Base-by-base conservation (phyloP, 2,329 filamentous ascomycete species). In the Tolypocladium capitatum region DNA sequence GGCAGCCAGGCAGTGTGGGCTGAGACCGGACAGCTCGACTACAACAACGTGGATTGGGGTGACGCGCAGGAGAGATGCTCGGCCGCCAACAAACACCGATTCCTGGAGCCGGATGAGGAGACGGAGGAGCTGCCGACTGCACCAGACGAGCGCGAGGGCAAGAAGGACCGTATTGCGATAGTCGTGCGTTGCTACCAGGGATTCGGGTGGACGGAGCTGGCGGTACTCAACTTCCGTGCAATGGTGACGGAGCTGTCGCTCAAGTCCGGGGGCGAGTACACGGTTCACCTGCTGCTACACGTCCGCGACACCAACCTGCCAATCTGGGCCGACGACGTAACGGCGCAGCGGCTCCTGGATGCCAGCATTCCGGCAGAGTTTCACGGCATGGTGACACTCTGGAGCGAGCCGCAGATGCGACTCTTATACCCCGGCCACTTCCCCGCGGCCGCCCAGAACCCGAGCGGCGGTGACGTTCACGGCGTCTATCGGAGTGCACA, bases 401-500 rank as follows among this genome's bases (percentile, higher is more conserved):
- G 88, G 88, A 89, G 86, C 2, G 86, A 92, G 63, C 74, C 79
- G 46, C 86, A 91, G 64, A 91, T 94, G 85, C 74, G 75, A 48
- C 73, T 90, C 48, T 81, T 87, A 63, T 94, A 94, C 59, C 64
- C 75, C 51, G 78, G 78, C 2, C 76, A 79, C 36, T 83, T 89
- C n/a, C 81, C 84, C 55, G 78, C 82, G 41, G 77, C 81, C 1
- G 80, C 82, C 56, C 69, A 74, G 47, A 77, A 78, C 58, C 75
- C 74, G 7, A 72, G 71, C 48, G 66, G 75, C 53, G 71, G 68
- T 14, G 74, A 78, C 46, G 72, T 86, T 28, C 81, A 84, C 44
- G 81, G 84, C 3, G 81, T 86, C 45, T 85, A 85, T 64, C 76
- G 84, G 44, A 77, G 75, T 33, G 71, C 76, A 2, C 78, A 83